phyloP scores from a whole-genome alignment of 768 basidiomycete species.

The Peribolospora baueri region DNA sequence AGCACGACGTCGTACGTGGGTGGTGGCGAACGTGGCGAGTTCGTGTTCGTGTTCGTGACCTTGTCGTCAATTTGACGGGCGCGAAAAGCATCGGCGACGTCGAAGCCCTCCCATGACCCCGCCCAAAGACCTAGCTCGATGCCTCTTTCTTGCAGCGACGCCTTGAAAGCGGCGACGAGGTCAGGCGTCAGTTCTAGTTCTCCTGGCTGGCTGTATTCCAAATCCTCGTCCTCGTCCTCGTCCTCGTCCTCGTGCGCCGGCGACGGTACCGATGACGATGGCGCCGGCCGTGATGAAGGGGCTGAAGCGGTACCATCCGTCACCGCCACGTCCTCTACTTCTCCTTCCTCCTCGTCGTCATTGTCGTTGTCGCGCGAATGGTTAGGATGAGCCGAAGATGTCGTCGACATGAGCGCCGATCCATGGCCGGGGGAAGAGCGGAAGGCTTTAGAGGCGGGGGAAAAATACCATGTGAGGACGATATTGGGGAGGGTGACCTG shows the following conservation, averaged over 20 bases:
- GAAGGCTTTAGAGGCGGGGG: not conserved
- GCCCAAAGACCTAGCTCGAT: slow-evolving; percentile 50
- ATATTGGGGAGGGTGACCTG: slow-evolving; percentile 45
- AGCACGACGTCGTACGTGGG: slow-evolving; percentile 35
- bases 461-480: slow-evolving; percentile 50
- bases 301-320: too few species aligned
- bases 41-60: too few species aligned
- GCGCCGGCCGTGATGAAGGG: too few species aligned
- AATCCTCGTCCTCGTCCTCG: not conserved
- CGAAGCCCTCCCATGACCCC: slow-evolving; percentile 40
- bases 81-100: slow-evolving; percentile 8
- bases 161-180: slow-evolving; percentile 39
- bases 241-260: too few species aligned
- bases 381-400: too few species aligned
- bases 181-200: slow-evolving; percentile 42
- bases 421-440: not conserved
- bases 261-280: too few species aligned
- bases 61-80: not conserved
- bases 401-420: too few species aligned
- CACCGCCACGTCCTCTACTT: too few species aligned
- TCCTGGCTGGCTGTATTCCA: slow-evolving; percentile 19
- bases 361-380: too few species aligned
- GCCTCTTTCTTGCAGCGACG: slow-evolving; percentile 30
- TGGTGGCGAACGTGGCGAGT: not conserved
- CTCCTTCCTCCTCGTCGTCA: too few species aligned